Percentiles rank a stretch among this genome's conserved stretches.
Conservation (phyloP, 2,329 filamentous ascomycete species). For the Cadophora malorum region DNA sequence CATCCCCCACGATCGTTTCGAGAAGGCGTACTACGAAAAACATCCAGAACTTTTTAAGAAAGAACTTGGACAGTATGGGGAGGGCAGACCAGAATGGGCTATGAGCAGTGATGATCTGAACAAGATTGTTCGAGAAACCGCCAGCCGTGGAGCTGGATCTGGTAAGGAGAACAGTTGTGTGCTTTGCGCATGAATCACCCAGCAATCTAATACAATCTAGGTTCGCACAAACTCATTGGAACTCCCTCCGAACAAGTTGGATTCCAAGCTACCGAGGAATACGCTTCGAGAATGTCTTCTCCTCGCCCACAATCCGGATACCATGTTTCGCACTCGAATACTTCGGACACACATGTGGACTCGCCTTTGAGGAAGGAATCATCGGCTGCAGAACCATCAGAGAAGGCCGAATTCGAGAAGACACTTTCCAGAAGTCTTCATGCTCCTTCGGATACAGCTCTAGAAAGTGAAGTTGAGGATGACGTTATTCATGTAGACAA, state of each 20-base stretch:
- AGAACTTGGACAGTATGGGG: conserved; percentile 66
- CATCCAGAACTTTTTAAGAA: conserved; percentile 83
- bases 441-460: conserved; percentile 46
- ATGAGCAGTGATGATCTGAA: conserved; percentile 91
- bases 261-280: conserved; percentile 86
- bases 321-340: conserved; percentile 50
- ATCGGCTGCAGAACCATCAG: conserved; percentile 46
- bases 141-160: conserved; percentile 57
- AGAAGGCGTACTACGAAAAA: conserved; percentile 91
- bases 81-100: conserved; percentile 72
- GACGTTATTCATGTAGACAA: conserved; percentile 82
- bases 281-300: conserved; percentile 76
- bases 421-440: conserved; percentile 48
- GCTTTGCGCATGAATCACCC: conserved; percentile 34
- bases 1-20: conserved; percentile 78
- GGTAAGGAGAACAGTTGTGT: conserved; percentile 51
- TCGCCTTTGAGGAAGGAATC: conserved; percentile 52
- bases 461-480: conserved; percentile 57
- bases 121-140: conserved; percentile 80
- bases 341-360: conserved; percentile 52
- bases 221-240: conserved; percentile 62
- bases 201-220: conserved; percentile 54
- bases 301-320: conserved; percentile 59
- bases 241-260: conserved; percentile 92
- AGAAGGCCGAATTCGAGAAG: conserved; percentile 42